Conservation (phyloP, 805 yeast genomes). For the Wickerhamomyces xylosicus region DNA sequence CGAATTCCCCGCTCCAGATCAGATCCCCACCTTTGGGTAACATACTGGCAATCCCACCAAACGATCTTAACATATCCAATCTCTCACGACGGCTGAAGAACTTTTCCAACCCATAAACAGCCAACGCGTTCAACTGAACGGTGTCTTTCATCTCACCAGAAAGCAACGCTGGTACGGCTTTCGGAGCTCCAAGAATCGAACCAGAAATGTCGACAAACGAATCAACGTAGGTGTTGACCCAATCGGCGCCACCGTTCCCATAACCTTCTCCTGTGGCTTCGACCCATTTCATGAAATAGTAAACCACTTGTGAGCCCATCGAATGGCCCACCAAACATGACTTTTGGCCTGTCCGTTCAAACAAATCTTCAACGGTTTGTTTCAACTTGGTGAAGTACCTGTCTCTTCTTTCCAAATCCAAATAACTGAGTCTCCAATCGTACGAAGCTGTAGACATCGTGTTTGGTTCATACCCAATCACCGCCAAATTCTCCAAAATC, state of each 20-base stretch:
- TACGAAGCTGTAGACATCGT: constrained; percentile 87
- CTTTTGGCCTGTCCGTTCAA: constrained; percentile 46
- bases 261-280: constrained; percentile 74
- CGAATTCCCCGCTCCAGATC: constrained; percentile 84
- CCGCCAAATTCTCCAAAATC: constrained; percentile 87
- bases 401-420: constrained; percentile 83
- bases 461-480: constrained; percentile 86
- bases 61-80: constrained; percentile 71
- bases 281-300: constrained; percentile 91
- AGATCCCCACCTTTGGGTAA: constrained; percentile 89
- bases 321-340: constrained; percentile 83
- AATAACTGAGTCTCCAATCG: constrained; percentile 91
- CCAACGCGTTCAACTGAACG: constrained; percentile 84
- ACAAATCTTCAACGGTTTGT: constrained; percentile 54
- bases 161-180: constrained; percentile 81
- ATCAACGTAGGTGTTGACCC: constrained; percentile 83
- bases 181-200: constrained; percentile 87
- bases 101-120: constrained; percentile 89
- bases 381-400: constrained; percentile 75
- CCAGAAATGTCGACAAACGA: constrained; percentile 86
- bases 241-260: constrained; percentile 84
- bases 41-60: constrained; percentile 96
- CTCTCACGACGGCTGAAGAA: constrained; percentile 87
- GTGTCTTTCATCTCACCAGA: constrained; percentile 99
- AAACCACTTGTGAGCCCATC: constrained; percentile 90